Base-by-base conservation (phyloP, 2,329 filamentous ascomycete genomes). In the Penicillium concentricum region DNA sequence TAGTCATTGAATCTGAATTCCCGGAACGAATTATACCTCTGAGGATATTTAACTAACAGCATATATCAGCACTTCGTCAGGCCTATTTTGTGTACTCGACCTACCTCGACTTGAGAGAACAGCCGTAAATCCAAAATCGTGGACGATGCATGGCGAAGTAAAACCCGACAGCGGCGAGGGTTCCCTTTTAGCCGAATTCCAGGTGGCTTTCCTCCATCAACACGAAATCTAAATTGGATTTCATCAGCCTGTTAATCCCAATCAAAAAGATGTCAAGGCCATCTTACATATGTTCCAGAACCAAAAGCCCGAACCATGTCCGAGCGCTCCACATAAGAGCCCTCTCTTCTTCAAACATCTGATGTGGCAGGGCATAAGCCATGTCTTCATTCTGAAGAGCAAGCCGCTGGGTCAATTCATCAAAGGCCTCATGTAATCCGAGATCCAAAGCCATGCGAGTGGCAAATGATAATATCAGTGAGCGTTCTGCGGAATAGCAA, bases 251-350 rank as follows among this genome's bases (percentile, higher is more conserved):
- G 10, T 5, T 38, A 26, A 20, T 30, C 8, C 13, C 12, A 15
- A 8, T 18, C 1, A 42, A 15, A 12, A 20, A 1, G 4, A 34
- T 30, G 8, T 2, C 28, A 30, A 6, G 24, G 2, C 2, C 4
- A 30, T 37, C 32, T 56, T 51, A 74, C 62, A 81, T 83, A 57
- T 83, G 76, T 24, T 83, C 80, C 12, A 84, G 67, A 20, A 83
- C 78, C 56, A 82, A 75, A 4, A 83, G 72, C 3, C 79, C 79
- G 64, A 83, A 79, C 81, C 81, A 84, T 0, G 81, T 76, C 38
- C 82, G 72, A 0, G 76, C 69, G 46, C 74, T 74, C 22, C 76
- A 70, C 70, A 80, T 76, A 53, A 81, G 61, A 12, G 65, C 61
- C 20, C 54, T 58, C 37, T 66, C 63, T n/a, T 47, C 43, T 28